Evolutionary conservation across 148 eudicot species (phyloP).

Genomic region (Rhododendron williamsianum): DNA sequence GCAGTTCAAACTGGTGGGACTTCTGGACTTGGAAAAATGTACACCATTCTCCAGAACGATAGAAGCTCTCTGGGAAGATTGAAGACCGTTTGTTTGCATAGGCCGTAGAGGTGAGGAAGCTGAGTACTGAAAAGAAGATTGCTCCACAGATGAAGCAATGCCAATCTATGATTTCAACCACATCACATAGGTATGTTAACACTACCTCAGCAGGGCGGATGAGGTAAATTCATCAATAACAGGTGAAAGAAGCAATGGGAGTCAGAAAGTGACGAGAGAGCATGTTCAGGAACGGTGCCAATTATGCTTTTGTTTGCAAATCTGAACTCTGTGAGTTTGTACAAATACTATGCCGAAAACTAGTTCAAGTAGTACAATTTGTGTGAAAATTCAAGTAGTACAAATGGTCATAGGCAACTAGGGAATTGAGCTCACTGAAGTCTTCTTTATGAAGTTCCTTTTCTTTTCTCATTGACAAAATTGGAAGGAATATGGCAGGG

Average conservation of each 20-base stretch:
- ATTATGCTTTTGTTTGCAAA: background rate
- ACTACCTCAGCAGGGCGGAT: background rate
- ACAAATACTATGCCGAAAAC: background rate
- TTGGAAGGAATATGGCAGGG: background rate
- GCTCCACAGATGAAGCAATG: background rate
- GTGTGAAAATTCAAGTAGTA: background rate
- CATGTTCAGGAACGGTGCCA: background rate
- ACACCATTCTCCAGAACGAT: background rate
- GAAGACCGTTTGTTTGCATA: background rate
- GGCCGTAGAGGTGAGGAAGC: background rate
- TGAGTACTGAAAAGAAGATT: background rate
- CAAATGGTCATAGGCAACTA: background rate
- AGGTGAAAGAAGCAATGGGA: background rate
- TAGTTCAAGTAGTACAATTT: background rate
- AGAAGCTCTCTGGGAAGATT: background rate
- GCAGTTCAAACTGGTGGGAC: slow-evolving; percentile 60
- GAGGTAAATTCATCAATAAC: background rate
- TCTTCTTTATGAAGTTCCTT: background rate
- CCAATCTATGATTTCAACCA: background rate
- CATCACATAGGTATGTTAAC: background rate
- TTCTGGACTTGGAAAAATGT: slow-evolving; percentile 27
- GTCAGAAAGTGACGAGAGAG: background rate
- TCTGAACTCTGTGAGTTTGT: background rate
- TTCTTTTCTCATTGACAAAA: background rate
- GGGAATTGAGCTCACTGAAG: background rate